Conservation (phyloP, 2,329 filamentous ascomycete species). For the Aureobasidium lini region DNA sequence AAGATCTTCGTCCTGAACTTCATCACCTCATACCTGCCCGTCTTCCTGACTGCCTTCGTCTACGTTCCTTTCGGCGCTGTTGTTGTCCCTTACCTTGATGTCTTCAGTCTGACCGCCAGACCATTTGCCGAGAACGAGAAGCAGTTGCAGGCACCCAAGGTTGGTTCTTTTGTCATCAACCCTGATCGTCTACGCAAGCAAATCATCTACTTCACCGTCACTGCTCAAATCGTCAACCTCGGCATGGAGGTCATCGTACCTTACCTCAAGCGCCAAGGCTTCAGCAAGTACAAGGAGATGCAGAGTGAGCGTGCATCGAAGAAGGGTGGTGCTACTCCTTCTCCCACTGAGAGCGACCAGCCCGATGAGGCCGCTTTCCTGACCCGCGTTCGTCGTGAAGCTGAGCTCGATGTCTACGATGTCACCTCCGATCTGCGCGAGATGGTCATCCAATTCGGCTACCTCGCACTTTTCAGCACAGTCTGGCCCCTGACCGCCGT, state of each 20-base stretch:
- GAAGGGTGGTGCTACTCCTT: conserved; percentile 44
- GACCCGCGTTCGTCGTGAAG: conserved; percentile 71
- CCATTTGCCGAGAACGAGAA: conserved; percentile 70
- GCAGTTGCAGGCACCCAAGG: conserved; percentile 49
- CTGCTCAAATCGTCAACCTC: conserved; percentile 84
- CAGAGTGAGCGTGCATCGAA: conserved; percentile 53
- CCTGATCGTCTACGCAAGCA: conserved; percentile 76
- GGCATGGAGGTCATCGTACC: conserved; percentile 78
- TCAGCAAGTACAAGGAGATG: conserved; percentile 71
- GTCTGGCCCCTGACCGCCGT: conserved; percentile 90
- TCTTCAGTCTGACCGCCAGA: conserved; percentile 68
- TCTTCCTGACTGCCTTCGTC: conserved; percentile 88
- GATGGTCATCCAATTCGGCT: conserved; percentile 80
- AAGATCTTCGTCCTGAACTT: conserved; percentile 97
- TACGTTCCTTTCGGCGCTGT: conserved; percentile 86
- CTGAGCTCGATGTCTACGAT: conserved; percentile 75
- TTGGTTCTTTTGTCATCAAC: conserved; percentile 67
- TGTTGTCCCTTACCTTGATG: conserved; percentile 76
- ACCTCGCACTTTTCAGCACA: conserved; percentile 83
- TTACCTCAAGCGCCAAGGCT: conserved; percentile 70
- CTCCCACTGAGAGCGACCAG: conserved; percentile 48
- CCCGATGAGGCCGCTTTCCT: conserved; percentile 77
- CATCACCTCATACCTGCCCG: conserved; percentile 86
- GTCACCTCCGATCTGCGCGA: conserved; percentile 86
- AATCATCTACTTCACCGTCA: conserved; percentile 93